A percentile compares a stretch with the other conserved stretches of the same genome.
phyloP scores from a whole-genome alignment of 805 yeast species.

The Candida tibetensis region DNA sequence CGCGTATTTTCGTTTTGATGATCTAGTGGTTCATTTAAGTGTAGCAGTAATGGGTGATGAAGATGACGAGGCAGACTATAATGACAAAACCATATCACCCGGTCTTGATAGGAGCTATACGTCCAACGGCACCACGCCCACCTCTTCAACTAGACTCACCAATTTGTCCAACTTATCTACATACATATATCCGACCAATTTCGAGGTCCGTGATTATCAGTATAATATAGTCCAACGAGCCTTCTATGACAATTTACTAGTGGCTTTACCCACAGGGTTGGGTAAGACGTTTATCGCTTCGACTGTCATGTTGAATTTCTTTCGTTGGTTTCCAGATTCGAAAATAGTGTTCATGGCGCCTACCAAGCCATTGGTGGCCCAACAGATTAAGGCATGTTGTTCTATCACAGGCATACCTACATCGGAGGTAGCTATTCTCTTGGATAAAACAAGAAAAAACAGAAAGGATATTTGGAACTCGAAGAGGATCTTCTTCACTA shows the following conservation, averaged over 20 bases:
- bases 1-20: not conserved
- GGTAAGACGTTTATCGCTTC: conserved; percentile 97
- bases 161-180: conserved; percentile 17
- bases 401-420: conserved; percentile 82
- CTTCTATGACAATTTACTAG: conserved; percentile 68
- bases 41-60: too few species aligned
- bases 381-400: conserved; percentile 90
- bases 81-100: too few species aligned
- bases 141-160: not conserved
- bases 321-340: conserved; percentile 75
- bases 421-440: conserved; percentile 71
- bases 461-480: conserved; percentile 76
- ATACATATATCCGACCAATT: conserved; percentile 82
- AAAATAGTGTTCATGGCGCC: conserved; percentile 96
- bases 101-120: too few species aligned
- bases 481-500: conserved; percentile 82
- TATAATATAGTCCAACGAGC: conserved; percentile 72
- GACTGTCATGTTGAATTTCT: conserved; percentile 86
- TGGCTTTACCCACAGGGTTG: conserved; percentile 95
- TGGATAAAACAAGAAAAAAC: conserved; percentile 55
- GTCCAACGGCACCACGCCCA: too few species aligned
- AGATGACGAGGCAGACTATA: too few species aligned
- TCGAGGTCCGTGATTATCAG: conserved; percentile 85
- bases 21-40: too few species aligned
- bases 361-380: conserved; percentile 92